Base-by-base conservation (phyloP, 345 rosid species). In the Boechera stricta region DNA sequence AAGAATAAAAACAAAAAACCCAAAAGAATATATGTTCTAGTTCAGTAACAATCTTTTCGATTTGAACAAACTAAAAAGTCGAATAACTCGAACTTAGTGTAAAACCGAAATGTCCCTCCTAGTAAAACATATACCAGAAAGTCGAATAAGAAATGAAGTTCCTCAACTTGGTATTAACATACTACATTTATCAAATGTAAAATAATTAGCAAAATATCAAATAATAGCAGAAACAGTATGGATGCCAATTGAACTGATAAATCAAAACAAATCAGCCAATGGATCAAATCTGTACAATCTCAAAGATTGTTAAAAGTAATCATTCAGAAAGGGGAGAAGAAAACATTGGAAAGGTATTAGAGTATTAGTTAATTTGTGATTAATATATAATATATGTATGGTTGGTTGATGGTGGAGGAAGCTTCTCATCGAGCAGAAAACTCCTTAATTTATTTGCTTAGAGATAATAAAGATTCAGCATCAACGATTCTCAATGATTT, bases 211-310 rank as follows among this genome's bases (percentile, higher is more conserved):
- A 39, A 39, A 26, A 32, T 18, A 15, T 39, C 55, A 33, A 31
- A 13, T 67, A 67, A 59, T 57, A 31, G n/a, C n/a, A 75, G 53
- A 62, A 61, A 61, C 69, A 69, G 39, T 55, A 76, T 76, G 69
- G 69, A 60, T 58, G 49, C 69, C 74, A 52, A 69, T 24, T 76
- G 61, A 26, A 29, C 69, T 31, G 13, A 67, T 38, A 28, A 68
- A 51, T 12, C 60, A 56, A 69, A 10, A 60, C 54, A 52, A 48
- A 48, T 48, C 32, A 76, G 62, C 80, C 80, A 76, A 61, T 62
- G 70, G 38, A 69, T 69, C 80, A 69, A 69, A 76, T 69, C 57
- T 76, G 49, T 61, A 76, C 64, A 24, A 52, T 69, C 47, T 26
- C 31, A 39, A 63, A 76, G 38, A 69, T 69, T 69, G 13, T 62